These are phyloP conservation scores for Orbilia blumenaviensis DNA, from an alignment of 2,329 filamentous ascomycete species.

Conservation along the genomic window DNA sequence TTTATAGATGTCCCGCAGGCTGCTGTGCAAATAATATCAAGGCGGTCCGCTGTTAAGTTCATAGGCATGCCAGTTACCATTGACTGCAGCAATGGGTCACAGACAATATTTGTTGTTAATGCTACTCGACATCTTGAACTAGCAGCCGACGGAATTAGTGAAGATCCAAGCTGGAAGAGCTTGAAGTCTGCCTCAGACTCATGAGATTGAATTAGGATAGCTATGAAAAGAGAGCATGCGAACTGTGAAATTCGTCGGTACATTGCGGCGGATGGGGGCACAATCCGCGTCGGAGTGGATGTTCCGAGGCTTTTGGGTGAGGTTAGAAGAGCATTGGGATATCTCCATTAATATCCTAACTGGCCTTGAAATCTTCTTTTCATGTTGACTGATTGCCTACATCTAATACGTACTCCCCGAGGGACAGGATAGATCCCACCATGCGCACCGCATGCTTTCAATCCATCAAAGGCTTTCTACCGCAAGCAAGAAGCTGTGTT, in stretches of 20 bases:
- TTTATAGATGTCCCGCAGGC: slow-evolving; percentile 15
- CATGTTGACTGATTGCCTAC: not conserved
- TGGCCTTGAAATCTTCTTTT: not conserved
- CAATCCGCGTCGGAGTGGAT: not conserved
- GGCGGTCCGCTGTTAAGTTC: not conserved
- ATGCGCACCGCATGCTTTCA: too few relatives aligned
- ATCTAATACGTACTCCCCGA: too few relatives aligned
- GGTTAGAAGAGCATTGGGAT: not conserved
- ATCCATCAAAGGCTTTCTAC: too few relatives aligned
- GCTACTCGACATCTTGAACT: slow-evolving; percentile 16
- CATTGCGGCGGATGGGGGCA: not conserved
- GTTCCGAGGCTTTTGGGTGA: not conserved
- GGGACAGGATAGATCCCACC: not conserved
- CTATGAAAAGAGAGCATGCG: not conserved
- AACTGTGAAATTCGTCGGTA: not conserved
- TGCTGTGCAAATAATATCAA: not conserved
- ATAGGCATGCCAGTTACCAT: slow-evolving; percentile 1
- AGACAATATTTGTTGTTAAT: slow-evolving; percentile 9
- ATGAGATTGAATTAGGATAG: not conserved
- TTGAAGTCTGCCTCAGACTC: slow-evolving; percentile 6
- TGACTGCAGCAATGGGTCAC: slow-evolving; percentile 2
- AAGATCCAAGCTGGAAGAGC: slow-evolving; percentile 11
- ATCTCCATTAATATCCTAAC: not conserved
- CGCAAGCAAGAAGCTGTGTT: not conserved
- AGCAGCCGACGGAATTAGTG: not conserved